Evolutionary conservation across 345 rosid genomes (phyloP), one percentile per base, ranked within the genome.

Genomic region (Pistacia atlantica): DNA sequence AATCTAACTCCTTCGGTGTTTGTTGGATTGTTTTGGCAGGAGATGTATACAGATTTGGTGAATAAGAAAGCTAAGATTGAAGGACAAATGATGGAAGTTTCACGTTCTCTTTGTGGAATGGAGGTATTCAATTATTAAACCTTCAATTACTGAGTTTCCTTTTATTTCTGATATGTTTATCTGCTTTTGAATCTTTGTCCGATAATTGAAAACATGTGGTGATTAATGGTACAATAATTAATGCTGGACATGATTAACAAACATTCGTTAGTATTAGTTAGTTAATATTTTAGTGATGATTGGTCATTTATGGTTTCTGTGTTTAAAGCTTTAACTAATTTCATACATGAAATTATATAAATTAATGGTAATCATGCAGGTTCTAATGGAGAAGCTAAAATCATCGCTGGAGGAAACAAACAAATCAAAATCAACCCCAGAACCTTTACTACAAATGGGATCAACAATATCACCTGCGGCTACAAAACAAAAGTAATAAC

Each of bases 1-100:
- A 66, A 73, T 81, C 78, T 81, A 87, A 33, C 57, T 89, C 33
- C 2, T 74, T 81, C 89, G 92, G 98, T 93, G 79, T 25, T 25
- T 25, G 25, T 75, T 38, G 11, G 11, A 35, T 22, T 8, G 8
- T 62, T 17, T 9, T 31, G 49, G 33, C 11, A 4, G 33, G 33
- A 31, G 33, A 31, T 31, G 33, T 31, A 31, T 31, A 31, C 33
- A 31, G 33, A 31, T 31, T 31, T 31, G 2, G 3, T 31, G 33
- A 31, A 31, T 31, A 31, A 31, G 33, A 31, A 31, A 31, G 33
- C 33, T 31, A 2, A 31, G 33, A 31, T 31, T 31, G 33, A 49
- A 56, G 10, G 28, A 18, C 61, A 9, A 57, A 60, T 60, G 33
- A 45, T n/a, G 33, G 33, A 31, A 31, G 18, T 2, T 59, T 45